Conservation (phyloP, 192 early-diverging fungal genomes). For the Podila verticillata region DNA sequence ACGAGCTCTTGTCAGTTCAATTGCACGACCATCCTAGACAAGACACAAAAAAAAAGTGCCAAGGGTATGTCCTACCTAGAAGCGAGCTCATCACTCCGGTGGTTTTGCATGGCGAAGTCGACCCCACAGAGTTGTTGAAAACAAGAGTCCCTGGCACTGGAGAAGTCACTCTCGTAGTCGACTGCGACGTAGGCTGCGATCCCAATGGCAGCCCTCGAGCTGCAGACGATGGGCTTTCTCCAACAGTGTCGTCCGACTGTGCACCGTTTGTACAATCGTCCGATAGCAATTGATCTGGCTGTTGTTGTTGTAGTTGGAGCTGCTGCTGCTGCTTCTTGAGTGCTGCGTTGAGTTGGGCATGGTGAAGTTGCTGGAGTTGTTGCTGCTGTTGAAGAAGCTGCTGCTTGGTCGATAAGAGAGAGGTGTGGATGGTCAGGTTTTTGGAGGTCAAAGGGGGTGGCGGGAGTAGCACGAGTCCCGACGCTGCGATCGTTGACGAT, state of each 20-base stretch:
- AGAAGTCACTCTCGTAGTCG: constrained; percentile 40
- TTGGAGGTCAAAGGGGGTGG: constrained; percentile 43
- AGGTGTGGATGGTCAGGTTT: constrained; percentile 48
- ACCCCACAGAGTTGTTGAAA: background rate
- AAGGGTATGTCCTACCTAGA: no score
- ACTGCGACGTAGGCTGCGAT: constrained; percentile 33
- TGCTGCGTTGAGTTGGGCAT: constrained; percentile 40
- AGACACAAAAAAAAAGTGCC: no score
- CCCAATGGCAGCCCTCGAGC: background rate
- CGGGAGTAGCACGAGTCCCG: constrained; percentile 35
- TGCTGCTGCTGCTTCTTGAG: constrained; percentile 47
- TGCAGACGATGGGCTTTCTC: constrained; percentile 2
- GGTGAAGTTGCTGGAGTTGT: constrained; percentile 43
- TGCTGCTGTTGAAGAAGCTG: constrained; percentile 47
- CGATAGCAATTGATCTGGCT: constrained; percentile 7
- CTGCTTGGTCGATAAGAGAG: constrained; percentile 46
- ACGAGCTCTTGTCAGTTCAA: no score
- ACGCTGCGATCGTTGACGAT: constrained; percentile 44
- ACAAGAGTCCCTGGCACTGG: constrained; percentile 14
- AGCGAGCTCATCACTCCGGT: no score
- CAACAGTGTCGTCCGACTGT: constrained; percentile 22
- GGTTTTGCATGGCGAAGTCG: no score
- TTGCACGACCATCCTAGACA: no score
- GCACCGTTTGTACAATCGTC: constrained; percentile 36
- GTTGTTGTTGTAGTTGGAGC: constrained; percentile 17